Conservation (phyloP, 768 basidiomycete genomes). For the Termitomyces eurrhizus region DNA sequence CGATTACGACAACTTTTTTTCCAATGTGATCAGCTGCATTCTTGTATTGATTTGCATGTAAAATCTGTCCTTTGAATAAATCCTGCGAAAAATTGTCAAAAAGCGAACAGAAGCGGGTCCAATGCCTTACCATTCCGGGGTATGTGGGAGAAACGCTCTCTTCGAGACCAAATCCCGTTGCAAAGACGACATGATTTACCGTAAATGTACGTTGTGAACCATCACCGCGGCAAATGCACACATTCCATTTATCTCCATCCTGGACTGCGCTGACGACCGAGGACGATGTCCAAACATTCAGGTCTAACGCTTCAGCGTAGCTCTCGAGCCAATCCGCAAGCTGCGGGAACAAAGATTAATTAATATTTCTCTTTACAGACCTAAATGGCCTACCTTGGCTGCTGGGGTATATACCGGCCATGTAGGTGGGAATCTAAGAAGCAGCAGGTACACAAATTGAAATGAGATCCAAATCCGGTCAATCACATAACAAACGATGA, state of each 20-base stretch:
- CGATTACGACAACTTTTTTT: conserved; percentile 70
- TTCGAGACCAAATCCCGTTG: conserved; percentile 49
- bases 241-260: conserved; percentile 36
- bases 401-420: conserved; percentile 61
- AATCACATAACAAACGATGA: not conserved
- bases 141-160: conserved; percentile 16
- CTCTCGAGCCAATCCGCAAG: conserved; percentile 66
- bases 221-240: conserved; percentile 32
- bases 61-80: conserved; percentile 55
- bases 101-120: not conserved
- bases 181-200: conserved; percentile 47
- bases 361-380: not conserved
- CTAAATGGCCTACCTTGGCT: conserved; percentile 30
- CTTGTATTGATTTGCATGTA: conserved; percentile 58
- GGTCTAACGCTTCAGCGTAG: conserved; percentile 56
- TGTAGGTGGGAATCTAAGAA: conserved; percentile 49
- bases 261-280: conserved; percentile 30
- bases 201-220: conserved; percentile 34
- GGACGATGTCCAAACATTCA: conserved; percentile 62
- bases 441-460: not conserved
- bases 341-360: conserved; percentile 20
- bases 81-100: conserved; percentile 29
- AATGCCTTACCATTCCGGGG: not conserved
- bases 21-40: conserved; percentile 54
- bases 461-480: not conserved